phyloP scores from a whole-genome alignment of 179 eudicot species.

The Silene noctiflora region DNA sequence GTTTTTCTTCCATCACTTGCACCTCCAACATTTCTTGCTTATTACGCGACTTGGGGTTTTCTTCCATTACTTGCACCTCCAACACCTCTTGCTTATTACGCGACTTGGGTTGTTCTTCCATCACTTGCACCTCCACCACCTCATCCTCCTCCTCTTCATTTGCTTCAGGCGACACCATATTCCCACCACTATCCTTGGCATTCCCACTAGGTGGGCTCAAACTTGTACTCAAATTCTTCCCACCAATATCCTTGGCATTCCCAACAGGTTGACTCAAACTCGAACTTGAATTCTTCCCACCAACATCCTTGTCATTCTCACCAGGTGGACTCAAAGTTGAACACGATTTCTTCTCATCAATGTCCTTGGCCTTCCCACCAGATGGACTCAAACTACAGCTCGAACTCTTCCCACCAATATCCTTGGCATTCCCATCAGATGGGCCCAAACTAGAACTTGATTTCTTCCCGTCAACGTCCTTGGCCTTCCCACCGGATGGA shows the following conservation, averaged over 20 bases:
- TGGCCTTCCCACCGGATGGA: constrained; percentile 8
- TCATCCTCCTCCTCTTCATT: constrained; percentile 21
- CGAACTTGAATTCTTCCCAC: background rate
- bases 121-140: constrained; percentile 17
- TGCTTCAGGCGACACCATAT: constrained; percentile 9
- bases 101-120: constrained; percentile 32
- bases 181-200: constrained; percentile 19
- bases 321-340: background rate
- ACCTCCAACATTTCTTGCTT: constrained; percentile 25
- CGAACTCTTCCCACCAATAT: background rate
- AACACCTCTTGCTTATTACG: background rate
- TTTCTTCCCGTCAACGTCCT: background rate
- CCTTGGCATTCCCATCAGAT: constrained; percentile 6
- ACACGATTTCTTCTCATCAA: background rate
- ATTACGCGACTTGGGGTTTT: constrained; percentile 19
- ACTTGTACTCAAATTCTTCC: background rate
- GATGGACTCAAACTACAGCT: constrained; percentile 4
- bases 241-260: constrained; percentile 8
- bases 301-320: constrained; percentile 11
- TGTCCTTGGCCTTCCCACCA: constrained; percentile 11
- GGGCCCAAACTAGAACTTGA: background rate
- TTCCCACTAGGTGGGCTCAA: constrained; percentile 14
- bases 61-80: background rate
- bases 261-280: constrained; percentile 13
- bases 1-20: constrained; percentile 31